Percentiles rank a stretch among this genome's conserved stretches.
Conservation (phyloP, 257 asterid species). For the Solanum rostratum region DNA sequence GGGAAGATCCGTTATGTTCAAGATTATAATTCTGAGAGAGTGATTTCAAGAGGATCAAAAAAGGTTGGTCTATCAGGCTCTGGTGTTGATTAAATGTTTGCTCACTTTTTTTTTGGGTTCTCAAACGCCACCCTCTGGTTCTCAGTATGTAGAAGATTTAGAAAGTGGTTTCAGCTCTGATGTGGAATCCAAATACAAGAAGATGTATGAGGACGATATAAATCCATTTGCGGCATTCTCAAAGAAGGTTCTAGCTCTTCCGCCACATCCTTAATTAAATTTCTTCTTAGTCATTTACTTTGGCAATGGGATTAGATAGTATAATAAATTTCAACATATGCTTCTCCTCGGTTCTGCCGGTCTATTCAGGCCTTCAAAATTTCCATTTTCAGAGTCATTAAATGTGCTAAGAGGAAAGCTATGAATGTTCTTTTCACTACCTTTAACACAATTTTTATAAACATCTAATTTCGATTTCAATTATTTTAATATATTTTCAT, state of each 20-base stretch:
- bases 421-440: background rate
- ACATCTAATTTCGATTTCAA: background rate
- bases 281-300: background rate
- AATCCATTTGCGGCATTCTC: slow-evolving; percentile 99
- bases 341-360: background rate
- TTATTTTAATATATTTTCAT: background rate
- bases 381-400: background rate
- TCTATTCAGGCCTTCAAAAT: background rate
- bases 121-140: slow-evolving; percentile 6
- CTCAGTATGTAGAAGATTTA: slow-evolving; percentile 85
- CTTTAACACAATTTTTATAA: background rate
- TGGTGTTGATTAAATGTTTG: background rate
- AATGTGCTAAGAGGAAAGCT: background rate
- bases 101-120: slow-evolving; percentile 4
- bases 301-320: background rate
- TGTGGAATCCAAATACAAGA: slow-evolving; percentile 97
- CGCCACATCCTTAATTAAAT: background rate
- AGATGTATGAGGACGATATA: slow-evolving; percentile 94
- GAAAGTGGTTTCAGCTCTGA: slow-evolving; percentile 95
- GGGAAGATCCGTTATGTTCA: slow-evolving; percentile 97
- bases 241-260: slow-evolving; percentile 46
- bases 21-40: slow-evolving; percentile 96
- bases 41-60: slow-evolving; percentile 91
- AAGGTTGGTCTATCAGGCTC: slow-evolving; percentile 47
- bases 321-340: background rate